phyloP scores from a whole-genome alignment of 331 rosid genomes.

The Malus hybrid region DNA sequence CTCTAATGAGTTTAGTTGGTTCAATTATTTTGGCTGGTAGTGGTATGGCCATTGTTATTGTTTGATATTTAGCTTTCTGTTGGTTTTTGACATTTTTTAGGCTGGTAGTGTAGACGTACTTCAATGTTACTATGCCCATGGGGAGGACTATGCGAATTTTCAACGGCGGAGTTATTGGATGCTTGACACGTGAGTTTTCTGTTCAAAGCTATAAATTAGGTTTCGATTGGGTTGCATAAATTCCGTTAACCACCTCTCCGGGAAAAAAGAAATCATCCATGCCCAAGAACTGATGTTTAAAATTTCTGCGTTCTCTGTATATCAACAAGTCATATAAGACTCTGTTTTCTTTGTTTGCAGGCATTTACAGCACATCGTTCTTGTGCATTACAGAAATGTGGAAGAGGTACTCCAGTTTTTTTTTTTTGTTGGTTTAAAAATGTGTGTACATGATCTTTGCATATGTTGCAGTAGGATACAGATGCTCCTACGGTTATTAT shows the following conservation, averaged over 20 bases:
- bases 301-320: neutral
- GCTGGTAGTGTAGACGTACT: slow-evolving; percentile 62
- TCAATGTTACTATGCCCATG: slow-evolving; percentile 77
- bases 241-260: no score
- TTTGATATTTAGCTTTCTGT: slow-evolving; percentile 10
- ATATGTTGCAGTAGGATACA: neutral
- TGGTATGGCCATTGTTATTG: neutral
- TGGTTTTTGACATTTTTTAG: slow-evolving; percentile 23
- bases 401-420: slow-evolving; percentile 36
- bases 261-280: neutral
- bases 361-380: slow-evolving; percentile 64
- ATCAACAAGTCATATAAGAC: no score
- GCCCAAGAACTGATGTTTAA: neutral
- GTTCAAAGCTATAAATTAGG: neutral
- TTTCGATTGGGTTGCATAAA: no score
- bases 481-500: no score
- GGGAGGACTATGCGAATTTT: slow-evolving; percentile 60
- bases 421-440: neutral
- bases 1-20: neutral
- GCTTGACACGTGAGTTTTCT: slow-evolving; percentile 59
- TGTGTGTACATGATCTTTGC: neutral
- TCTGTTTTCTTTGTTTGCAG: slow-evolving; percentile 13
- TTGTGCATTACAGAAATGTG: slow-evolving; percentile 67
- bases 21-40: neutral
- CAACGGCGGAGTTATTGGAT: slow-evolving; percentile 81